Base-by-base conservation (phyloP, 2,329 filamentous ascomycete species). In the Diaporthe citri region DNA sequence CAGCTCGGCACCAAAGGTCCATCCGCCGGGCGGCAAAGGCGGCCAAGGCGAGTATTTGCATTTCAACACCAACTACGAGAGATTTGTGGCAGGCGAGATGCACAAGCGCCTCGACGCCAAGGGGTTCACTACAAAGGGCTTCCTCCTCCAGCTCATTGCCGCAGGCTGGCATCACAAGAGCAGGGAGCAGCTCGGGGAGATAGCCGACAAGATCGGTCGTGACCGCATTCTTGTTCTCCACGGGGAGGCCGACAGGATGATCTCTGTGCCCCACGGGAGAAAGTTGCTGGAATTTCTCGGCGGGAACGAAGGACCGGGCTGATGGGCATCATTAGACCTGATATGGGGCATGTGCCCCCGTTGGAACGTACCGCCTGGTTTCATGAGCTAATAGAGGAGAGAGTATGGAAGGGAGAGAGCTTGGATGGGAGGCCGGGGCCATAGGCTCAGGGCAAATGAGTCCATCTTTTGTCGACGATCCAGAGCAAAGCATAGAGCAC, bases 161-260 rank as follows among this genome's bases (percentile, higher is more conserved):
- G 94, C 93, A 0, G 93, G 91, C 0, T 94, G 94, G 90, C 95
- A 98, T 83, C 86, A 90, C 83, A 97, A 97, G 87, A 91, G 88
- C 17, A 82, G 89, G 0, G 88, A 85, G 75, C 93, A 97, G 83
- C 83, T 97, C 60, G 85, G 84, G 77, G 85, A 88, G 76, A 86
- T 97, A 77, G 93, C 89, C 0, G 91, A 95, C 78, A 84, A 82
- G 39, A 89, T 98, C 1, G 94, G 94, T 0, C 88, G 94, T 71
- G 90, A 93, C 77, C 86, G 95, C 43, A 96, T 98, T 77, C 83
- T 94, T 79, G 90, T 97, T 7, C 83, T 96, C 78, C 95, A 97
- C 83, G 95, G 95, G 10, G 92, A 89, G 0, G 84, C 84, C 13
- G 95, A 98, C 83, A 86, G 87, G n/a, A 95, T 98, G 93, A 93